A percentile compares a stretch with the other conserved stretches of the same genome.
Evolutionary conservation across 192 early-diverging fungal genomes (phyloP).

Genomic region (Gamsiella multidivaricata): DNA sequence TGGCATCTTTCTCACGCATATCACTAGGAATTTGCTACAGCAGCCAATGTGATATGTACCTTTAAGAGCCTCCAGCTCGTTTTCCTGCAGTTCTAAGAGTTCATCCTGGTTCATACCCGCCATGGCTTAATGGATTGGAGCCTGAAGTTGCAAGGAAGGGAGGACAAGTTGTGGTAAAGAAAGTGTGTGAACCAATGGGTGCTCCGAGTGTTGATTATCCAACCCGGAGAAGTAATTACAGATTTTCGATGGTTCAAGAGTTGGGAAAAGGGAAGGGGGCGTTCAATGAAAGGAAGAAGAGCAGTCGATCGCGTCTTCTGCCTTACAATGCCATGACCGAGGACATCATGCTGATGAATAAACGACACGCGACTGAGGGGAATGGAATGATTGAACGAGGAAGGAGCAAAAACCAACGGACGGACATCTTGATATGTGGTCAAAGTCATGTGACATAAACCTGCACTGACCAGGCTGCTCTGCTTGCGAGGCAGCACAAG

Average conservation of each 20-base stretch:
- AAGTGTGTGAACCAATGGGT: constrained; percentile 1
- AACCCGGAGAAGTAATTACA: constrained; percentile 29
- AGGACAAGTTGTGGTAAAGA: background rate
- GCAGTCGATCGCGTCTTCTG: constrained; percentile 1
- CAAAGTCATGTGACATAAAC: too few species aligned
- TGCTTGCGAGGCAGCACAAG: too few species aligned
- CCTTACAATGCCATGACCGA: constrained; percentile 20
- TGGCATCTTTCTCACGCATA: background rate
- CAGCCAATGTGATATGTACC: constrained; percentile 20
- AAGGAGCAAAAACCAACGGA: background rate
- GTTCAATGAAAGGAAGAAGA: background rate
- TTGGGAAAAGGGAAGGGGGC: background rate
- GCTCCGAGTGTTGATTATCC: constrained; percentile 22
- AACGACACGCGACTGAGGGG: background rate
- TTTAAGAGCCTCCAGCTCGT: constrained; percentile 77
- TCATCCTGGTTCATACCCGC: constrained; percentile 59
- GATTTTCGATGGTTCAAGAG: background rate
- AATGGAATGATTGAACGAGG: background rate
- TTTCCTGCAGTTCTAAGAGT: constrained; percentile 70
- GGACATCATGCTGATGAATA: constrained; percentile 16
- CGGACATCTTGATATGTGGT: too few species aligned
- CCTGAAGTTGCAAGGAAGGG: background rate
- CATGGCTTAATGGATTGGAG: constrained; percentile 13
- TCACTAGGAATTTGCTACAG: too few species aligned
- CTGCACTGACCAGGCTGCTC: too few species aligned